Percentiles rank a stretch among this genome's conserved stretches.
phyloP scores from a whole-genome alignment of 331 rosid genomes.

The Spiraea crenata region DNA sequence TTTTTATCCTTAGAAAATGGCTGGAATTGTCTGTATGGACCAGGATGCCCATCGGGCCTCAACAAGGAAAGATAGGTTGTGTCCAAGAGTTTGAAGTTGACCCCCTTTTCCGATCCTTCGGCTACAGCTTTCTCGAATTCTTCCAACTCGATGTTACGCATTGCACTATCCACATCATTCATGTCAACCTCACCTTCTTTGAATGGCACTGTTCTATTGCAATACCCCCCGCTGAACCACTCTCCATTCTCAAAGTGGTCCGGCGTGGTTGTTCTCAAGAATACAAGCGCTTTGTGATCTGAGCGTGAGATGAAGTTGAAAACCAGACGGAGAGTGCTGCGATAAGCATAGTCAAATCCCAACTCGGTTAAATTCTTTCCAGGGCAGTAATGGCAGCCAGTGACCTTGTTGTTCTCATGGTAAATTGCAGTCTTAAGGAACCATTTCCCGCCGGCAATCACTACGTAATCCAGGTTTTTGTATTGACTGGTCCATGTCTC shows the following conservation, averaged over 20 bases:
- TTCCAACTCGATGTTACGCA: conserved; percentile 65
- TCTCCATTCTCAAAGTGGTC: conserved; percentile 93
- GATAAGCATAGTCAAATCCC: conserved; percentile 63
- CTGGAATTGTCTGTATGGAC: conserved; percentile 75
- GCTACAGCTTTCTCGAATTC: conserved; percentile 48
- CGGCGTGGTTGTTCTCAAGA: conserved; percentile 75
- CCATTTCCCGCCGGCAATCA: conserved; percentile 88
- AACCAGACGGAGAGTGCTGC: conserved; percentile 40
- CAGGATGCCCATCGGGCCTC: conserved; percentile 97
- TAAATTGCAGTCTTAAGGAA: conserved; percentile 71
- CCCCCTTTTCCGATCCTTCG: conserved; percentile 24
- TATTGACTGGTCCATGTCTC: conserved; percentile 56
- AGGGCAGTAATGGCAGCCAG: conserved; percentile 70
- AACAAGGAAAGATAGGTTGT: conserved; percentile 61
- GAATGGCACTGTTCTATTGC: conserved; percentile 77
- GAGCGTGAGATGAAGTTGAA: conserved; percentile 41
- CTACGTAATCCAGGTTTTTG: conserved; percentile 42
- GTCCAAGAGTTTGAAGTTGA: conserved; percentile 55
- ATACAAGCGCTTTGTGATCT: conserved; percentile 47
- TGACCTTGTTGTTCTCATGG: conserved; percentile 46
- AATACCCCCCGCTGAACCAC: conserved; percentile 93
- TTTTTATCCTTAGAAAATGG: conserved; percentile 64
- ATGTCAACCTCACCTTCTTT: conserved; percentile 55
- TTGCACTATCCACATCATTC: conserved; percentile 42
- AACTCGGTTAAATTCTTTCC: conserved; percentile 69